Percentiles rank a stretch among this genome's conserved stretches.
Conservation (phyloP, 768 basidiomycete species). For the Suillus subaureus region DNA sequence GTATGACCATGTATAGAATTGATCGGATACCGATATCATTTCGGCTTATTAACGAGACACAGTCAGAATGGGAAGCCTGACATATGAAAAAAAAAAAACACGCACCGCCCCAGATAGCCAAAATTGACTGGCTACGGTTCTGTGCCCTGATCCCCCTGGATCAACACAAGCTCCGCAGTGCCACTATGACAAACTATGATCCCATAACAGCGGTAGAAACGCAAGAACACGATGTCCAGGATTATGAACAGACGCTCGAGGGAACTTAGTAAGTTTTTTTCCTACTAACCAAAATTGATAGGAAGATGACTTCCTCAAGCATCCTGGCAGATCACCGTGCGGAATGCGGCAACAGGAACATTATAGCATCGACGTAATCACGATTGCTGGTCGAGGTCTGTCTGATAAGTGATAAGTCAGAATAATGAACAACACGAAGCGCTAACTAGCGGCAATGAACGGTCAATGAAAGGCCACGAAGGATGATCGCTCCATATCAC, state of each 20-base stretch:
- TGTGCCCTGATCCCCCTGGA: background rate
- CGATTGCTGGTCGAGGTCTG: background rate
- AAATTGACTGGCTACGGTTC: background rate
- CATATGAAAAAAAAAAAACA: background rate
- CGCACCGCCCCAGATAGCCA: constrained; percentile 1
- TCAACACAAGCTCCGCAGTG: background rate
- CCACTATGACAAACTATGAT: background rate
- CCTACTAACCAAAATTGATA: background rate
- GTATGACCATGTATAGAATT: background rate
- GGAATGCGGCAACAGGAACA: background rate
- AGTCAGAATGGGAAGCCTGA: background rate
- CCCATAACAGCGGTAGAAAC: background rate
- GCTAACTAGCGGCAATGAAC: background rate
- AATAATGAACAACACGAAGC: background rate
- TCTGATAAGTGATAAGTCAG: constrained; percentile 4
- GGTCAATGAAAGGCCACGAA: background rate
- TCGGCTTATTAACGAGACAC: constrained; percentile 3
- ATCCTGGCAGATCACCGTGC: too few species aligned
- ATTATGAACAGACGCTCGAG: background rate
- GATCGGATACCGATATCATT: constrained; percentile 4
- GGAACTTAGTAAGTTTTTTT: background rate
- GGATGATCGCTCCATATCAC: constrained; percentile 3
- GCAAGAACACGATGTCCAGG: too few species aligned
- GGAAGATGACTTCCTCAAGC: background rate
- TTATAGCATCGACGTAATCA: constrained; percentile 1